phyloP scores from a whole-genome alignment of 331 rosid genomes.

The Malus hybrid region DNA sequence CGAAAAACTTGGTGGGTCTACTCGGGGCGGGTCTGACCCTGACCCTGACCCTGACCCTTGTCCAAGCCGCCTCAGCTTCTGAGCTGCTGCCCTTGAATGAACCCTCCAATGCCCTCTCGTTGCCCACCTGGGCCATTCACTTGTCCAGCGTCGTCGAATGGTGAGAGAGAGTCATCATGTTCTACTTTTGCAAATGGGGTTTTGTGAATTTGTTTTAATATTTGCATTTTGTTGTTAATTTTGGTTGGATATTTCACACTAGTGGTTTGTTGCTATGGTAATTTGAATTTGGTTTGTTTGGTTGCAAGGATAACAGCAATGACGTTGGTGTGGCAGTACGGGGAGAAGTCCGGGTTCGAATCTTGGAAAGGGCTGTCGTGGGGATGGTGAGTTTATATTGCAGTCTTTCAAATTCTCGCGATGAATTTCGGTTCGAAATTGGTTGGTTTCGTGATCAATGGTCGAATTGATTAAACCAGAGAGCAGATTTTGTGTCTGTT shows the following conservation, averaged over 20 bases:
- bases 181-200: not conserved
- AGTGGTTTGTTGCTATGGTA: not conserved
- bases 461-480: not conserved
- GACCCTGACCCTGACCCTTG: constrained; percentile 19
- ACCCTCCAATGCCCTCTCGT: constrained; percentile 84
- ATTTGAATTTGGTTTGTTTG: not conserved
- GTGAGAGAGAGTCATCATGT: constrained; percentile 18
- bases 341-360: constrained; percentile 61
- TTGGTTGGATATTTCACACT: not conserved
- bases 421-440: not conserved
- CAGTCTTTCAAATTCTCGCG: not conserved
- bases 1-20: constrained; percentile 22
- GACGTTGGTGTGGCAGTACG: constrained; percentile 95
- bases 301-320: constrained; percentile 71
- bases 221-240: not conserved
- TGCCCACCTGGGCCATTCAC: constrained; percentile 94
- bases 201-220: not conserved
- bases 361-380: constrained; percentile 97
- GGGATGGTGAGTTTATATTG: constrained; percentile 70
- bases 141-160: constrained; percentile 87
- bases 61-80: constrained; percentile 44
- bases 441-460: not conserved
- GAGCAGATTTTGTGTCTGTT: not conserved
- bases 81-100: constrained; percentile 53
- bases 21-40: constrained; percentile 43